Evolutionary conservation across 2,329 filamentous ascomycete species (phyloP).

Genomic region (Cladosporium sp.): DNA sequence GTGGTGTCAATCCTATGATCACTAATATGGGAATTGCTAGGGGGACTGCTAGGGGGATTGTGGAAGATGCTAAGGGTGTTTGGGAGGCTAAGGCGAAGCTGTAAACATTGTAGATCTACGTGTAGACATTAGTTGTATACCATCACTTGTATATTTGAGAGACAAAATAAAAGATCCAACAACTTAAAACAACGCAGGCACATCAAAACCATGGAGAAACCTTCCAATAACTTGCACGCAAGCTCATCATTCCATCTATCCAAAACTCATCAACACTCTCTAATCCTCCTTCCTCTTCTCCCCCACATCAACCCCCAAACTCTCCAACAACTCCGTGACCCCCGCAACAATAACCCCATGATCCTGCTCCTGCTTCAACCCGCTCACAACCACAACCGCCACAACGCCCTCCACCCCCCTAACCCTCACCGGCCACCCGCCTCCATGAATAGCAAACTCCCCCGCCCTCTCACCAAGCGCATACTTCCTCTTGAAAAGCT

Average conservation of each 20-base stretch:
- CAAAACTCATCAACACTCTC: conserved; percentile 9
- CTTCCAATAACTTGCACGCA: too few species aligned
- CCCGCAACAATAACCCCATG: conserved; percentile 71
- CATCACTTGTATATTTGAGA: background rate
- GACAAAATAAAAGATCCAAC: too few species aligned
- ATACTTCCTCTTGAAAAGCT: conserved; percentile 60
- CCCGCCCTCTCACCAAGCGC: conserved; percentile 53
- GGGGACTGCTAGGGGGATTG: conserved; percentile 56
- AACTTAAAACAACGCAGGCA: too few species aligned
- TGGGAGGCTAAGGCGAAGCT: conserved; percentile 8
- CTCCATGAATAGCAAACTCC: conserved; percentile 73
- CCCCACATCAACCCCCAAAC: conserved; percentile 22
- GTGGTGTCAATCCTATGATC: conserved; percentile 78
- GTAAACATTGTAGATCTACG: background rate
- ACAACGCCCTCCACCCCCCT: conserved; percentile 70
- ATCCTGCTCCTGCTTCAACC: conserved; percentile 71
- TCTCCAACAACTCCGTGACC: conserved; percentile 50
- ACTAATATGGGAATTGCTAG: conserved; percentile 68
- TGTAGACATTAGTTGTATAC: background rate
- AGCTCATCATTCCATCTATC: too few species aligned
- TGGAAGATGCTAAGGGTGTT: conserved; percentile 22
- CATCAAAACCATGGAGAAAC: too few species aligned
- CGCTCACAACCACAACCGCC: conserved; percentile 69
- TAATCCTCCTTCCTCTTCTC: conserved; percentile 37
- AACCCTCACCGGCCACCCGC: conserved; percentile 68